Evolutionary conservation across 768 basidiomycete species (phyloP), one percentile per base, ranked within the genome.

Genomic region (Tubosaeta brunneosetosa): DNA sequence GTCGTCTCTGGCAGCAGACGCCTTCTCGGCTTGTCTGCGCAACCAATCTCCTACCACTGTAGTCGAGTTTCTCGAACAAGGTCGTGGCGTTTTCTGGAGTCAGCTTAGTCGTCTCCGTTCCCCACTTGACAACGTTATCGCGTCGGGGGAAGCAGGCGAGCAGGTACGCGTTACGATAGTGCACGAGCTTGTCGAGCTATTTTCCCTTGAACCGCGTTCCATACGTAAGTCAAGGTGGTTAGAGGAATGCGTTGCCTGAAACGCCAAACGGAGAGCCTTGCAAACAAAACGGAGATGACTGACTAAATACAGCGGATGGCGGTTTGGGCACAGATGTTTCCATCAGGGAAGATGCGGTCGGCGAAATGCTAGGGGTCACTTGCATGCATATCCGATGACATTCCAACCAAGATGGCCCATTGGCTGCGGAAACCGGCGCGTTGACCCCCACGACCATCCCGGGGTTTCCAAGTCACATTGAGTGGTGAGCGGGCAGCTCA

Each of bases 401-500:
- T 26, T 57, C 58, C 19, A 68, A 65, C 26, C 53, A 52, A 49
- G 58, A 43, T 22, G 47, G 50, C 29, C 47, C 36, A 19, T n/a
- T 50, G 7, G 53, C 42, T 6, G 17, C 27, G 49, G 57, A 27
- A 17, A 32, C 49, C 32, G 58, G 48, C n/a, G 52, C 56, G 37
- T 56, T 45, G 13, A 64, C 34, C 22, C 42, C 29, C 9, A 67
- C 60, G 6, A 76, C 62, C 76, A 89, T 81, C 27, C 81, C 81
- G 38, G 8, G 77, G 71, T 16, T 58, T 66, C 1, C 73, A 76
- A 38, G 76, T 77, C 8, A 74, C 71, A 61, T 85, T 81, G 34
- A 87, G 78, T n/a, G n/a, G n/a, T n/a, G n/a, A n/a, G n/a, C n/a
- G n/a, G 89, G 77, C 3, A 76, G 55, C 12, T 73, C 73, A 6